Conservation (phyloP, 2,329 filamentous ascomycete species). For the Pyricularia sp. region DNA sequence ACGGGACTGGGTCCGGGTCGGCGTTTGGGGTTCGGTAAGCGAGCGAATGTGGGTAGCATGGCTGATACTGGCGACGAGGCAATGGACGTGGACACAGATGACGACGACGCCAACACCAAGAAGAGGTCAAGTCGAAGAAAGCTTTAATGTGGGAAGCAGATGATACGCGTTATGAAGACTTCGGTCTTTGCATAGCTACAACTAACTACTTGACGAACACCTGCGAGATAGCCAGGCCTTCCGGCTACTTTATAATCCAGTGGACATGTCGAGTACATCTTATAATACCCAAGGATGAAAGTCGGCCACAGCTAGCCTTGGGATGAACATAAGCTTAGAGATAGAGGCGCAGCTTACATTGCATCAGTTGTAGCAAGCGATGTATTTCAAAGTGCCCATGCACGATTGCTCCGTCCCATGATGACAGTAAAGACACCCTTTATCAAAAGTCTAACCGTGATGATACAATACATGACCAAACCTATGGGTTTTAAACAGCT, state of each 20-base stretch:
- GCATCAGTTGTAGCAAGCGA: neutral
- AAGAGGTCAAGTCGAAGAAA: slow-evolving; percentile 41
- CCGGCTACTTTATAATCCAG: neutral
- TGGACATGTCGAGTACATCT: neutral
- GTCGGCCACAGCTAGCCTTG: neutral
- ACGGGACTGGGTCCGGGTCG: slow-evolving; percentile 13
- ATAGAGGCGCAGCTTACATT: neutral
- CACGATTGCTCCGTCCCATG: neutral
- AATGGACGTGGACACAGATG: slow-evolving; percentile 42
- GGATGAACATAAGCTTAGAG: neutral
- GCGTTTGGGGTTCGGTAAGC: slow-evolving; percentile 19
- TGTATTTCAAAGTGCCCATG: neutral
- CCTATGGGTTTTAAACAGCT: neutral
- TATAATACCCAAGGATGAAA: neutral
- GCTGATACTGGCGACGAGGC: slow-evolving; percentile 8
- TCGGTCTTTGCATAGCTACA: neutral
- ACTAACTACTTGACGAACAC: too few relatives aligned
- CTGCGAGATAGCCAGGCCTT: neutral
- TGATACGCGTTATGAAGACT: neutral
- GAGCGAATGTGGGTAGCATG: slow-evolving; percentile 6
- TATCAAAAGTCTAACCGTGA: neutral
- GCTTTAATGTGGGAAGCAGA: slow-evolving; percentile 23
- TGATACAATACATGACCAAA: neutral
- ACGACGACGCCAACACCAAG: slow-evolving; percentile 29
- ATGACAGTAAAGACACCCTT: neutral